A percentile compares a stretch with the other conserved stretches of the same genome.
These are phyloP conservation scores for Passiflora organensis DNA, from an alignment of 345 rosid genomes.

Conservation along the genomic window DNA sequence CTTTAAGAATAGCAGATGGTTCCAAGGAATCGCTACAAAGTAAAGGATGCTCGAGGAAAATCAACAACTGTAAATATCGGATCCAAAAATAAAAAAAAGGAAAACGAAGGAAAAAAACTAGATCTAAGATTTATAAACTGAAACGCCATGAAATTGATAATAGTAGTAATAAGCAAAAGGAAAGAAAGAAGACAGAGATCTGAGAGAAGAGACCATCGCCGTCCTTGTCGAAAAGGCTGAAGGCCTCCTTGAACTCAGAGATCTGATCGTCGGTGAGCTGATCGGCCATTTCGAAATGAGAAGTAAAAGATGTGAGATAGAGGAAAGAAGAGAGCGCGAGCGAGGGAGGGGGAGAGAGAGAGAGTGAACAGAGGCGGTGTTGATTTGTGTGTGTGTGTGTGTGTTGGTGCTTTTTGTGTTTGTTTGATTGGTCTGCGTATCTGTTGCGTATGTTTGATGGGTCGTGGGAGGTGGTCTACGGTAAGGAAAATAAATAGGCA, in stretches of 20 bases:
- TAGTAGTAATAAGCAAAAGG: neutral
- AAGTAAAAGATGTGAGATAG: no score
- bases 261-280: conserved; percentile 27
- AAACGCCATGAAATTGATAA: no score
- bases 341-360: neutral
- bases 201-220: conserved; percentile 19
- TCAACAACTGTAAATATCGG: no score
- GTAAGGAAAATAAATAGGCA: conserved; percentile 12
- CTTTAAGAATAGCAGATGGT: no score
- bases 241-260: conserved; percentile 27
- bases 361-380: neutral
- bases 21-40: no score
- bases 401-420: neutral
- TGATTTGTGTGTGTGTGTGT: neutral
- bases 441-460: no score
- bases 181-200: neutral
- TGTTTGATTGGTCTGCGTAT: no score
- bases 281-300: conserved; percentile 19
- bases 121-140: no score
- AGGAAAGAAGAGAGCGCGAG: neutral
- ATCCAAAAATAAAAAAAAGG: no score
- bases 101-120: no score
- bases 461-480: no score
- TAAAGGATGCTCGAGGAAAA: no score
- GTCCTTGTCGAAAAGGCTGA: conserved; percentile 23